These are phyloP conservation scores for Tympanopsis confertula DNA, from an alignment of 2,329 filamentous ascomycete species.

Conservation along the genomic window DNA sequence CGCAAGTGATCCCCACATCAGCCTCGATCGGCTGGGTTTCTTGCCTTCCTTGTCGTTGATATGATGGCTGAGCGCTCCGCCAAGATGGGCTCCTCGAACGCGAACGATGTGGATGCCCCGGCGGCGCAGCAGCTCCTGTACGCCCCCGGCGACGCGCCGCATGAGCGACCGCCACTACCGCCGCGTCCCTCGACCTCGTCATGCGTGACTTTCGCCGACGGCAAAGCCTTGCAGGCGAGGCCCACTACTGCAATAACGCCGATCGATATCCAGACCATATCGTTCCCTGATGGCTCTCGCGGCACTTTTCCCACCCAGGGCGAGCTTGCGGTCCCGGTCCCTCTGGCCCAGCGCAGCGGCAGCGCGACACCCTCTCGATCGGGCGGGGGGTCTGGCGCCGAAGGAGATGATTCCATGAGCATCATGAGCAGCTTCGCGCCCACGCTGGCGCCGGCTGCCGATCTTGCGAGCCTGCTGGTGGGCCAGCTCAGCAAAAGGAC, in stretches of 20 bases:
- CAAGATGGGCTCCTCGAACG: too few species aligned
- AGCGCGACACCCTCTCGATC: slow-evolving; percentile 21
- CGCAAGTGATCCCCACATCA: too few species aligned
- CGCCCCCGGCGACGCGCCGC: slow-evolving; percentile 14
- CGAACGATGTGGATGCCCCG: not conserved
- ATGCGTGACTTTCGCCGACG: slow-evolving; percentile 16
- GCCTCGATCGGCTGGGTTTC: too few species aligned
- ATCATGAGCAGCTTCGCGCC: slow-evolving; percentile 51
- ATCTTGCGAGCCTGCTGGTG: slow-evolving; percentile 72
- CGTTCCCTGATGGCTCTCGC: slow-evolving; percentile 57
- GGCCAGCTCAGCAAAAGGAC: slow-evolving; percentile 57
- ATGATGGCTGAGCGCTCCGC: too few species aligned
- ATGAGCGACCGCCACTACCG: slow-evolving; percentile 28
- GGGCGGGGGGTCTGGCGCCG: slow-evolving; percentile 13
- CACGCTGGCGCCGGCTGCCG: slow-evolving; percentile 49
- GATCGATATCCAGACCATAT: slow-evolving; percentile 67
- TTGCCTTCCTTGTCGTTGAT: too few species aligned
- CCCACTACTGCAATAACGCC: slow-evolving; percentile 79
- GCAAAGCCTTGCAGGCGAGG: slow-evolving; percentile 30
- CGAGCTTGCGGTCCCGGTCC: slow-evolving; percentile 20
- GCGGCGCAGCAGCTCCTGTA: not conserved
- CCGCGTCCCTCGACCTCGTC: slow-evolving; percentile 24
- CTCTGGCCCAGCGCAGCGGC: slow-evolving; percentile 20
- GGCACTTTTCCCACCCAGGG: slow-evolving; percentile 44
- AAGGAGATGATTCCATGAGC: slow-evolving; percentile 53